A percentile compares a stretch with the other conserved stretches of the same genome.
Evolutionary conservation across 2,329 filamentous ascomycete genomes (phyloP).

Genomic region (Geosmithia flava): DNA sequence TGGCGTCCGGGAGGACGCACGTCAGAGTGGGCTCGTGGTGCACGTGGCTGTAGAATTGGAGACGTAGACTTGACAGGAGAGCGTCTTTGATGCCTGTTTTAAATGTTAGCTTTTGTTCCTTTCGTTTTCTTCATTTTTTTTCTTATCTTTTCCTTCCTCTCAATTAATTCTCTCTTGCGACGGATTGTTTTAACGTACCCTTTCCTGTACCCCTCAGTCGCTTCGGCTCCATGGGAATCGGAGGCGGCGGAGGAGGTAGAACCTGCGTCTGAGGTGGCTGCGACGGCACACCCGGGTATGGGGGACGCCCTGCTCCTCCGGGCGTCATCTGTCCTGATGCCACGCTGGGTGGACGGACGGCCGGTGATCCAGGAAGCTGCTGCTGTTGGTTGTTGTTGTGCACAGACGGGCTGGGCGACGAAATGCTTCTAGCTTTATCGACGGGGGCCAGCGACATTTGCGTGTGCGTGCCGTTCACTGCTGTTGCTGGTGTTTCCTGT

Average conservation of each 20-base stretch:
- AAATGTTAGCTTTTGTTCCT: slow-evolving; percentile 9
- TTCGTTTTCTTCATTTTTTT: background rate
- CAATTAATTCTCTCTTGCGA: too few species aligned
- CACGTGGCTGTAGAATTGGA: slow-evolving; percentile 57
- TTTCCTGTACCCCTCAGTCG: slow-evolving; percentile 26
- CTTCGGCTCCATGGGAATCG: slow-evolving; percentile 21
- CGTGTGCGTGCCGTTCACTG: slow-evolving; percentile 3
- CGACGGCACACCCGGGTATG: slow-evolving; percentile 8
- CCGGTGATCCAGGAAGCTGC: slow-evolving; percentile 7
- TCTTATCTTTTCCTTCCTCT: background rate
- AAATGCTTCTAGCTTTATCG: slow-evolving; percentile 25
- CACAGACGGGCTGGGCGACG: slow-evolving; percentile 32
- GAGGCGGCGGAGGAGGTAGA: slow-evolving; percentile 3
- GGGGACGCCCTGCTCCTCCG: background rate
- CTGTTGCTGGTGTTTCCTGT: background rate
- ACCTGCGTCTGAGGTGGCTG: slow-evolving; percentile 7
- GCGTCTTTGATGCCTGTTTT: slow-evolving; percentile 41
- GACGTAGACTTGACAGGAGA: slow-evolving; percentile 52
- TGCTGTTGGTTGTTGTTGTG: slow-evolving; percentile 8
- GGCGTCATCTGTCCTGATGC: slow-evolving; percentile 2
- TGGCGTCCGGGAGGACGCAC: slow-evolving; percentile 51
- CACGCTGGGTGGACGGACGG: slow-evolving; percentile 6
- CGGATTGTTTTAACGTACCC: too few species aligned
- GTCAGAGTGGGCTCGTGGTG: slow-evolving; percentile 50
- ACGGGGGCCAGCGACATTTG: slow-evolving; percentile 10